Conservation (phyloP, 2,329 filamentous ascomycete genomes). For the Sphaerostilbella broomeana region DNA sequence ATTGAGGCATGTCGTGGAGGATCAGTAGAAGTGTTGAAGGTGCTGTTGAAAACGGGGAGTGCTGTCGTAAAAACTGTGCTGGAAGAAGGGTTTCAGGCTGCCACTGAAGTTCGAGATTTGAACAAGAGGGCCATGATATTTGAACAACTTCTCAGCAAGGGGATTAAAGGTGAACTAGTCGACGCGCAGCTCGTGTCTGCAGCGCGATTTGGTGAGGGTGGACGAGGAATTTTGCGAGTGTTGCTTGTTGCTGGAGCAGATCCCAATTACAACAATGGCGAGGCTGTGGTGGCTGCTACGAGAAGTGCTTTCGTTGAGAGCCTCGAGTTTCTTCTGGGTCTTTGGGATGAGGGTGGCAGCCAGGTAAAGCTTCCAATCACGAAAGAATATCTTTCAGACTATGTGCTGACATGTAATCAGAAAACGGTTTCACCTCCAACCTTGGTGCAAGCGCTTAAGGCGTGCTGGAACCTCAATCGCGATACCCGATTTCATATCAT, state of each 20-base stretch:
- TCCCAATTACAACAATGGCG: slow-evolving; percentile 48
- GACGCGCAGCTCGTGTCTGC: slow-evolving; percentile 48
- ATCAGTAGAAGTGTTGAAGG: slow-evolving; percentile 40
- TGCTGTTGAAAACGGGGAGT: slow-evolving; percentile 40
- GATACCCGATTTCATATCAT: slow-evolving; percentile 44
- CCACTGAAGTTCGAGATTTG: slow-evolving; percentile 46
- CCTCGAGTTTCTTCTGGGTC: slow-evolving; percentile 45
- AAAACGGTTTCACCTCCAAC: slow-evolving; percentile 42
- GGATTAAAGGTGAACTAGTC: slow-evolving; percentile 44
- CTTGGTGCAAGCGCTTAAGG: slow-evolving; percentile 45
- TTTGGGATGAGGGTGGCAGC: slow-evolving; percentile 34
- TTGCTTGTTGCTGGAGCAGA: slow-evolving; percentile 48
- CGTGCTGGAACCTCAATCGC: slow-evolving; percentile 44
- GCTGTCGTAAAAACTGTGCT: slow-evolving; percentile 37
- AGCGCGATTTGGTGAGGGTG: slow-evolving; percentile 43
- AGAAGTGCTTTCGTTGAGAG: slow-evolving; percentile 44
- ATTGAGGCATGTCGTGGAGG: slow-evolving; percentile 49
- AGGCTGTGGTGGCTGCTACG: slow-evolving; percentile 49
- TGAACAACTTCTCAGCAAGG: slow-evolving; percentile 42
- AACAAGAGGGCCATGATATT: slow-evolving; percentile 44
- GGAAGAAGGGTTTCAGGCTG: slow-evolving; percentile 47
- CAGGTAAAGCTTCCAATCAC: slow-evolving; percentile 28
- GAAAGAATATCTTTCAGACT: background rate
- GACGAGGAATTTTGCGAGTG: slow-evolving; percentile 41
- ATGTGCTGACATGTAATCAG: slow-evolving; percentile 21